phyloP scores from a whole-genome alignment of 805 yeast genomes.

The Maudiozyma barnettii region DNA sequence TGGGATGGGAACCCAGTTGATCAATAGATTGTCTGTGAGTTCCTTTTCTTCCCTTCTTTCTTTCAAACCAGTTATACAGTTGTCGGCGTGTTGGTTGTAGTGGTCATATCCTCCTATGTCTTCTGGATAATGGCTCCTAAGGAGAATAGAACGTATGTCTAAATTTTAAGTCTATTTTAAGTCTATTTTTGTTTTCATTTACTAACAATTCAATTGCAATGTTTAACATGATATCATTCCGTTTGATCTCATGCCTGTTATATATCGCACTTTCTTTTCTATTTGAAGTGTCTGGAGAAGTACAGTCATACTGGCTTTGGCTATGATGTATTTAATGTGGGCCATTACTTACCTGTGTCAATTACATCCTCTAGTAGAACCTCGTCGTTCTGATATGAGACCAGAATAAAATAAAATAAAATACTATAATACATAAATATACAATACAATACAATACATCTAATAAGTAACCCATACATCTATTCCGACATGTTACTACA shows the following conservation, averaged over 20 bases:
- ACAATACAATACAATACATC: not conserved
- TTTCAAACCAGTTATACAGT: constrained; percentile 47
- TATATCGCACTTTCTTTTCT: too few species aligned
- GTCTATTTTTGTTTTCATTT: not conserved
- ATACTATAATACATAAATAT: not conserved
- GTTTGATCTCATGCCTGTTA: not conserved
- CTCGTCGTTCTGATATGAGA: constrained; percentile 81
- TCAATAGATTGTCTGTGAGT: not conserved
- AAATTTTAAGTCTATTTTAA: too few species aligned
- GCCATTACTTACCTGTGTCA: constrained; percentile 83
- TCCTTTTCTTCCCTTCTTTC: not conserved
- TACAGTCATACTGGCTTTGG: constrained; percentile 53
- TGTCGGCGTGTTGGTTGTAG: constrained; percentile 50
- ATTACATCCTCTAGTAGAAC: constrained; percentile 84
- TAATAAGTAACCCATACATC: not conserved
- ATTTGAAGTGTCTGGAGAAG: constrained; percentile 54
- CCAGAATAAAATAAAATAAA: constrained; percentile 45
- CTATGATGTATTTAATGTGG: constrained; percentile 84
- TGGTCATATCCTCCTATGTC: constrained; percentile 47
- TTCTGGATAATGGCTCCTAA: constrained; percentile 86
- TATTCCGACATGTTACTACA: not conserved
- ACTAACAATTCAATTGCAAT: not conserved
- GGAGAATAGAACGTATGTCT: constrained; percentile 58
- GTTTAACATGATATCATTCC: not conserved
- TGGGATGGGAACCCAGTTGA: too few species aligned